Evolutionary conservation across 2,329 filamentous ascomycete genomes (phyloP).

Genomic region (Alternaria viburni): DNA sequence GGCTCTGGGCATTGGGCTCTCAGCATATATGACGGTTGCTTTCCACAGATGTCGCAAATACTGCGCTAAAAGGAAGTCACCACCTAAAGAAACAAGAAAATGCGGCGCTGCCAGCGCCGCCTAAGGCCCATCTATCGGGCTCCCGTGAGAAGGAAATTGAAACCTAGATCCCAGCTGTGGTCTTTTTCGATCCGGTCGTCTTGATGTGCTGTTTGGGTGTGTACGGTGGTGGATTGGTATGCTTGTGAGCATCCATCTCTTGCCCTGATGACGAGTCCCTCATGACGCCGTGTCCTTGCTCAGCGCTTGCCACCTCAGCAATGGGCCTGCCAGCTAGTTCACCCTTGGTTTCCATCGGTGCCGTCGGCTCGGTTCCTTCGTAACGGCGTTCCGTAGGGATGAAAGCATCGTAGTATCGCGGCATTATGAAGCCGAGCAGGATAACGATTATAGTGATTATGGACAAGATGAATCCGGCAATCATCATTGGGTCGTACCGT

Average conservation of each 20-base stretch:
- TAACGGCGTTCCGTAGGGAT: constrained; percentile 55
- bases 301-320: constrained; percentile 12
- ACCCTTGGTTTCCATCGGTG: constrained; percentile 33
- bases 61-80: not conserved
- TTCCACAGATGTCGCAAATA: not conserved
- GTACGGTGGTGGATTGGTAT: not conserved
- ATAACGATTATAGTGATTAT: constrained; percentile 53
- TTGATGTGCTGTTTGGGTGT: not conserved
- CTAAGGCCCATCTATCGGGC: not conserved
- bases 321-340: constrained; percentile 30
- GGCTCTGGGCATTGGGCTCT: not conserved
- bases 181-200: not conserved
- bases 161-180: not conserved
- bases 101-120: not conserved
- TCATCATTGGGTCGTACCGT: constrained; percentile 45
- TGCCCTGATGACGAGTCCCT: constrained; percentile 11
- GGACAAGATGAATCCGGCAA: constrained; percentile 41
- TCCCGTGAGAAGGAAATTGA: not conserved
- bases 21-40: not conserved
- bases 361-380: constrained; percentile 53
- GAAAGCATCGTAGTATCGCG: constrained; percentile 61
- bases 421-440: constrained; percentile 57
- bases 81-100: not conserved
- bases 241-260: constrained; percentile 5
- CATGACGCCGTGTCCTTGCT: constrained; percentile 6